Base-by-base conservation (phyloP, 495 filamentous ascomycete genomes). In the Viridothelium virens region DNA sequence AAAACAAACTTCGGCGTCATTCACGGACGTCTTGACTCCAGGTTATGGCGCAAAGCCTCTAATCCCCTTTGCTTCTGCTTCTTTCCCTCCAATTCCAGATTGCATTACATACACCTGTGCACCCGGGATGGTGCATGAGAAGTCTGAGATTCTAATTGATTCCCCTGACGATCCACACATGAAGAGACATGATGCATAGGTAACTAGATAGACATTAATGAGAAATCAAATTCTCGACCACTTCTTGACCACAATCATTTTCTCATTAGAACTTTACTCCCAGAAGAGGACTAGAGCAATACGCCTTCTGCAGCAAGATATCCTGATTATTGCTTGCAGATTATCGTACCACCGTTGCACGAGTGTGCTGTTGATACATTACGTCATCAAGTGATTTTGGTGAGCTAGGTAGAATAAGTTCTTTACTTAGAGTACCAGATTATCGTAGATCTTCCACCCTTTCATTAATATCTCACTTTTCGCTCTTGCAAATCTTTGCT, bases 201-300 rank as follows among this genome's bases (percentile, higher is more conserved):
- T 59, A 59, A 7, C 7, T 59, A 59, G 53, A 59, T 59, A 59
- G 53, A 59, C 25, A 59, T 14, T 33, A 59, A 59, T 59, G 53
- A 59, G 53, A 34, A 34, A 9, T 18, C 10, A 53, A 59, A 18
- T 36, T 59, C 10, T 59, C 53, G 10, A 33, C 3, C 12, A 14
- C 16, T 53, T 53, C n/a, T 53, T 53, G 41, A 44, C 6, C 14
- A 7, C 41, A 44, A 44, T 7, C 41, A 5, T n/a, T n/a, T 14
- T 53, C 48, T 53, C 48, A 14, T 53, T 25, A 25, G 25, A 25
- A 25, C 1, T 25, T 25, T 25, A 25, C 25, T 25, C 25, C 25
- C 25, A 25, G 25, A 25, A 25, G 25, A 25, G 25, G 25, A 25
- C 25, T 25, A 25, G 25, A 25, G 25, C 25, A 25, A 25, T 25